Evolutionary conservation across 2,329 filamentous ascomycete species (phyloP), one percentile per base, ranked within the genome.

Genomic region (Aspergillus viridinutans): DNA sequence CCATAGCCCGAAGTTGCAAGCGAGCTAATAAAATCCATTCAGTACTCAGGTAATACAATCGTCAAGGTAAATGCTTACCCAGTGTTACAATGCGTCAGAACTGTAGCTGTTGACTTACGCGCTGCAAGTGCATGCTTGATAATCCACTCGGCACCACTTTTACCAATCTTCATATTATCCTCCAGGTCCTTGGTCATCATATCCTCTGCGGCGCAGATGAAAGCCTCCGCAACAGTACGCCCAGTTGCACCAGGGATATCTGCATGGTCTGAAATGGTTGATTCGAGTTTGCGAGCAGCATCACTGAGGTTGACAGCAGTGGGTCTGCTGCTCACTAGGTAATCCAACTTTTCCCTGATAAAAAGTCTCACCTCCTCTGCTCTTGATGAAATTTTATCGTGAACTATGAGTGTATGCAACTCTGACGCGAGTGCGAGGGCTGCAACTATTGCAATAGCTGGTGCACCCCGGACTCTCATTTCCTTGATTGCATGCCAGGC

Each of bases 1-100:
- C 94, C 94, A 71, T 97, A 96, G n/a, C 94, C 94, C 17, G 94
- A 96, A 1, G 94, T 99, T 26, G 94, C 94, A 35, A 99, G 86
- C 21, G 93, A 97, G 28, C 87, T 89, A 58, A 32, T 50, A n/a
- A 52, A 25, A 21, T 23, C 38, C 21, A 40, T 47, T 57, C 9
- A 47, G 17, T 45, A 32, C 4, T n/a, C 26, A 45, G 21, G 20
- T 42, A 50, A 25, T n/a, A 17, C 23, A 35, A 9, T 25, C 35
- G 50, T 54, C 29, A 26, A 28, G n/a, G 56, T 49, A 17, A 40
- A 49, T 32, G n/a, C 77, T 57, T 80, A 89, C 86, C 94, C 94
- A 23, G 94, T 99, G 74, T 99, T 99, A 81, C 94, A 99, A 76
- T 99, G 95, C 10, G 94, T 99, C 64, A 99, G 78, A 47, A 99